These are phyloP conservation scores for Zasmidium citrigriseum DNA, from an alignment of 2,329 filamentous ascomycete genomes.

Conservation along the genomic window DNA sequence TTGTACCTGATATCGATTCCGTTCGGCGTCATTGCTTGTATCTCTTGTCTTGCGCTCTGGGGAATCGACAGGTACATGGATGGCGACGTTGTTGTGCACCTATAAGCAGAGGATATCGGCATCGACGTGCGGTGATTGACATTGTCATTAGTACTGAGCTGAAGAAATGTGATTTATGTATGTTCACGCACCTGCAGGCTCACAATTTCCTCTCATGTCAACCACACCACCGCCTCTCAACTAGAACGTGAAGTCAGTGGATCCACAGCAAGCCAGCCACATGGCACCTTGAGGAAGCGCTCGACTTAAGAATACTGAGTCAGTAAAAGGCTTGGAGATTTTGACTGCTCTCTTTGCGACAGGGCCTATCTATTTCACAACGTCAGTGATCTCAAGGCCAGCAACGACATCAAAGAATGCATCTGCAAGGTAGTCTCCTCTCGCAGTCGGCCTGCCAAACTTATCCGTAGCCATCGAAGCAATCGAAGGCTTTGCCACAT, in stretches of 20 bases:
- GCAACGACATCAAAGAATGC: slow-evolving; percentile 15
- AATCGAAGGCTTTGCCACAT: slow-evolving; percentile 10
- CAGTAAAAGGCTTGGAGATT: neutral
- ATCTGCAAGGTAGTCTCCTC: slow-evolving; percentile 10
- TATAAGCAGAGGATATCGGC: slow-evolving; percentile 10
- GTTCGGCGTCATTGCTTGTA: slow-evolving; percentile 18
- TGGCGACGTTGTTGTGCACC: slow-evolving; percentile 14
- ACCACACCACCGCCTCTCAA: no score
- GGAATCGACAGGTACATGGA: slow-evolving; percentile 22
- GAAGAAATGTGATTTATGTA: no score
- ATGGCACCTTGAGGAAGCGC: no score
- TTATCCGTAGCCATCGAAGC: slow-evolving; percentile 13
- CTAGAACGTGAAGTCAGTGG: no score
- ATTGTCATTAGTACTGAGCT: no score
- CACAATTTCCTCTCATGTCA: no score
- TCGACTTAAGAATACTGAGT: no score
- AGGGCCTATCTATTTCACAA: slow-evolving; percentile 4
- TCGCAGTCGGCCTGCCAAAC: slow-evolving; percentile 10
- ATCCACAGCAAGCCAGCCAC: no score
- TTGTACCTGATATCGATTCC: slow-evolving; percentile 23
- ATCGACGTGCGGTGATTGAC: no score
- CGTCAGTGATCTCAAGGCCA: slow-evolving; percentile 13
- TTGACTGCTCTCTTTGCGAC: neutral
- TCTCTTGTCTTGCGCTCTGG: slow-evolving; percentile 18
- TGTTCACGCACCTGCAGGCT: no score